Percentiles rank a stretch among this genome's conserved stretches.
Evolutionary conservation across 352 stramenopile genomes (phyloP).

Genomic region (Globisporangium yorkense): DNA sequence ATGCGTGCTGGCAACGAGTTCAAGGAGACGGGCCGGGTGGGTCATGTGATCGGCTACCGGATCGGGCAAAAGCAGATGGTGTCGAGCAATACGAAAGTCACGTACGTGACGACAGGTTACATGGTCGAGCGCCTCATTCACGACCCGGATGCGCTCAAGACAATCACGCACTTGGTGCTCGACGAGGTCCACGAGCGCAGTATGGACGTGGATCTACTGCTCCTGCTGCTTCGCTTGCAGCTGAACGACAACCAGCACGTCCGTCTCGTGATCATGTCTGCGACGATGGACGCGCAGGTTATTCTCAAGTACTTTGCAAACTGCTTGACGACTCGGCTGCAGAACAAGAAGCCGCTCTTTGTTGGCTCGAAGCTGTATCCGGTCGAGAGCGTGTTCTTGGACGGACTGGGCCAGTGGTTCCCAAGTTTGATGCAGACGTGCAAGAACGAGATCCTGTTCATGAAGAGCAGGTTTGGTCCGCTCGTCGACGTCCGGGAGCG

Average conservation of each 20-base stretch:
- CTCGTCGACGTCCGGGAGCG: constrained; percentile 17
- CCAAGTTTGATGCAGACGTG: constrained; percentile 27
- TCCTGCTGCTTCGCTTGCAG: constrained; percentile 86
- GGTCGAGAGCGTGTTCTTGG: constrained; percentile 61
- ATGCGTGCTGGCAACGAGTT: constrained; percentile 87
- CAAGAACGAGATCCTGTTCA: constrained; percentile 38
- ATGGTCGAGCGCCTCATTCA: constrained; percentile 94
- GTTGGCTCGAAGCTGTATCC: constrained; percentile 78
- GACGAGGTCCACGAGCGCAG: constrained; percentile 94
- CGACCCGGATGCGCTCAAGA: constrained; percentile 79
- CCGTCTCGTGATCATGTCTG: constrained; percentile 95
- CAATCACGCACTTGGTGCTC: constrained; percentile 94
- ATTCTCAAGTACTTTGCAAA: constrained; percentile 86
- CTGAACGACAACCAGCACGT: constrained; percentile 61
- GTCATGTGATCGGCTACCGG: constrained; percentile 69
- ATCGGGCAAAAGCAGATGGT: constrained; percentile 90
- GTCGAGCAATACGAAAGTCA: constrained; percentile 89
- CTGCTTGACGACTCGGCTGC: constrained; percentile 38
- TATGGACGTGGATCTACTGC: constrained; percentile 95
- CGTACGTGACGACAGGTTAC: constrained; percentile 97
- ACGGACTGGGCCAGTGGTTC: constrained; percentile 37
- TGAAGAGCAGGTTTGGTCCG: constrained; percentile 32
- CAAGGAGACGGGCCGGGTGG: constrained; percentile 49
- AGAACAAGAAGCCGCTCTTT: constrained; percentile 61
- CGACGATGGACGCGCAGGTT: constrained; percentile 93